A percentile compares a stretch with the other conserved stretches of the same genome.
Conservation (phyloP, 768 basidiomycete genomes). For the Chalciporus pseudorubinellus region DNA sequence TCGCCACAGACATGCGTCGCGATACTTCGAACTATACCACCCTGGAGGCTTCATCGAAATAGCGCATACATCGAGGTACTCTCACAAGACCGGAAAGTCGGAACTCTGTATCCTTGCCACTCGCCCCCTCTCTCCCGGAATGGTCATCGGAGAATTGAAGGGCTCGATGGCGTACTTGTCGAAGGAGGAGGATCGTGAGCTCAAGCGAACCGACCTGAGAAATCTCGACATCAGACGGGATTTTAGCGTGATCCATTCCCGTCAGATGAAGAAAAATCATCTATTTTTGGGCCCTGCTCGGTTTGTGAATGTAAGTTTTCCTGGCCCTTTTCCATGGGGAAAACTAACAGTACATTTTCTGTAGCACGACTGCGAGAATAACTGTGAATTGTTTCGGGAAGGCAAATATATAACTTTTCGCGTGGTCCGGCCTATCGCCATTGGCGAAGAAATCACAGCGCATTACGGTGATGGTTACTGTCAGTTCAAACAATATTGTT, state of each 20-base stretch:
- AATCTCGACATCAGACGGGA: slow-evolving; percentile 73
- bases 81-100: slow-evolving; percentile 84
- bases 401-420: slow-evolving; percentile 89
- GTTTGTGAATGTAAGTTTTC: slow-evolving; percentile 78
- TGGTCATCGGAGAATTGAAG: slow-evolving; percentile 81
- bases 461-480: slow-evolving; percentile 91
- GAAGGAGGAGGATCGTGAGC: slow-evolving; percentile 80
- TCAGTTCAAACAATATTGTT: slow-evolving; percentile 42
- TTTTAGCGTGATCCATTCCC: slow-evolving; percentile 89
- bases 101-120: slow-evolving; percentile 88
- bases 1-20: slow-evolving; percentile 70
- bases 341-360: neutral
- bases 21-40: slow-evolving; percentile 85
- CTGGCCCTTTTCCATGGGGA: neutral
- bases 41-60: slow-evolving; percentile 84
- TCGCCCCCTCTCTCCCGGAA: slow-evolving; percentile 60
- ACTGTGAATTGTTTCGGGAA: slow-evolving; percentile 85
- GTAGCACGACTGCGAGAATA: slow-evolving; percentile 88
- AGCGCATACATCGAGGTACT: slow-evolving; percentile 84
- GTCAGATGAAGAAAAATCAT: slow-evolving; percentile 90
- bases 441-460: slow-evolving; percentile 86
- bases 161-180: slow-evolving; percentile 89
- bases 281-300: slow-evolving; percentile 88
- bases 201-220: slow-evolving; percentile 77
- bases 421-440: slow-evolving; percentile 69